These are phyloP conservation scores for Gossypium aridum DNA, from an alignment of 441 rosid species.

Conservation along the genomic window DNA sequence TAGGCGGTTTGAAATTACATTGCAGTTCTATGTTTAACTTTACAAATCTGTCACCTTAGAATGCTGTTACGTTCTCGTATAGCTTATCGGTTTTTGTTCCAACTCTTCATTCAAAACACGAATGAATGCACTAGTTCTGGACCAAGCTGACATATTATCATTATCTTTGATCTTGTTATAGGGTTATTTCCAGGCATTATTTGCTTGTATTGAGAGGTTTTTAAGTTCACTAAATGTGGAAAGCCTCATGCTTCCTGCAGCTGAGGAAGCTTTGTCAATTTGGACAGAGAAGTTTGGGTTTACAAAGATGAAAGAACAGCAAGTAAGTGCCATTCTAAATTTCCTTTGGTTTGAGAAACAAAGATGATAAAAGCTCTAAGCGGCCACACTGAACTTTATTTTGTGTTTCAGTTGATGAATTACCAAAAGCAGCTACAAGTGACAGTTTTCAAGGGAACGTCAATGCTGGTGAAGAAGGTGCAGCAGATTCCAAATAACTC, in stretches of 20 bases:
- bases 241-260: slow-evolving; percentile 89
- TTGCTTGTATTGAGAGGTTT: slow-evolving; percentile 71
- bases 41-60: background rate
- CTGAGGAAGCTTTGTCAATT: slow-evolving; percentile 89
- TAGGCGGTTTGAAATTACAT: background rate
- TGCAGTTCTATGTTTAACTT: background rate
- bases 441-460: slow-evolving; percentile 76
- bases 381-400: background rate
- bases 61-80: background rate
- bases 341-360: background rate
- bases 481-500: slow-evolving; percentile 20
- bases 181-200: slow-evolving; percentile 92
- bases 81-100: background rate
- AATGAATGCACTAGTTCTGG: background rate
- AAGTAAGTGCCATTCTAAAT: slow-evolving; percentile 38
- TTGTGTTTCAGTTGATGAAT: slow-evolving; percentile 40
- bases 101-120: background rate
- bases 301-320: slow-evolving; percentile 57
- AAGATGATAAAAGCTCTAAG: background rate
- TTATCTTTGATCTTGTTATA: slow-evolving; percentile 15
- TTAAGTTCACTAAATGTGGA: slow-evolving; percentile 64
- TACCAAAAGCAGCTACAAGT: slow-evolving; percentile 67
- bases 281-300: slow-evolving; percentile 91
- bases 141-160: background rate
- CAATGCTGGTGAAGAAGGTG: slow-evolving; percentile 80